Conservation (phyloP, 2,329 filamentous ascomycete species). For the Alternaria tenuissima region DNA sequence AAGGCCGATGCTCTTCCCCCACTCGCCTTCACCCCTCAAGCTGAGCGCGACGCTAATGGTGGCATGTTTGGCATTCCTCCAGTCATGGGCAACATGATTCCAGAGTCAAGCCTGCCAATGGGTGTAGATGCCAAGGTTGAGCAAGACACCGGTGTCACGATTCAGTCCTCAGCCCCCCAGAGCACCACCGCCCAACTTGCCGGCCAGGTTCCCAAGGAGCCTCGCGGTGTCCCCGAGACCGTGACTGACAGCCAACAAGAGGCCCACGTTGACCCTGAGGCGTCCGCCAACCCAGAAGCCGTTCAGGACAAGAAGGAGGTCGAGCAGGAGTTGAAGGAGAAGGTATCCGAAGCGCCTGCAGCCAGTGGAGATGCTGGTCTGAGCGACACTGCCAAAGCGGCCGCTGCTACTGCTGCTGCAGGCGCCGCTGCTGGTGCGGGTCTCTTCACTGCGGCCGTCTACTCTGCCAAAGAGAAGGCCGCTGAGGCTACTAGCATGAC, state of each 20-base stretch:
- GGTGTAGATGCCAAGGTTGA: slow-evolving; percentile 55
- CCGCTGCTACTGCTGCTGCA: slow-evolving; percentile 43
- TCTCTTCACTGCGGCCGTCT: slow-evolving; percentile 45
- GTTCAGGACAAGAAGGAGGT: slow-evolving; percentile 75
- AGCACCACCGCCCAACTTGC: slow-evolving; percentile 59
- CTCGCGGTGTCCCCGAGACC: slow-evolving; percentile 62
- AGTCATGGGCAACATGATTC: slow-evolving; percentile 72
- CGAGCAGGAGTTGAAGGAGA: slow-evolving; percentile 74
- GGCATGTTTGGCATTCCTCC: slow-evolving; percentile 57
- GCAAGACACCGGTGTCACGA: slow-evolving; percentile 51
- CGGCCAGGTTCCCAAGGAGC: slow-evolving; percentile 55
- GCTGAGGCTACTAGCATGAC: slow-evolving; percentile 51
- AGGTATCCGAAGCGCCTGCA: slow-evolving; percentile 62
- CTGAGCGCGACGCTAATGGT: slow-evolving; percentile 54
- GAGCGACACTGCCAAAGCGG: slow-evolving; percentile 22
- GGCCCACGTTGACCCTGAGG: slow-evolving; percentile 71
- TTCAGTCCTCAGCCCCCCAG: slow-evolving; percentile 54
- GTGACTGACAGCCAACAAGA: slow-evolving; percentile 77
- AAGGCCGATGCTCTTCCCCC: slow-evolving; percentile 70
- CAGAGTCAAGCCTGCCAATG: slow-evolving; percentile 83
- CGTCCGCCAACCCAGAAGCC: slow-evolving; percentile 70
- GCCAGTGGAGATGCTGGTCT: slow-evolving; percentile 38
- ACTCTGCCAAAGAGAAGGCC: slow-evolving; percentile 46
- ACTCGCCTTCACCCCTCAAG: slow-evolving; percentile 55
- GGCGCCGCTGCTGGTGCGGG: slow-evolving; percentile 53